Base-by-base conservation (phyloP, 164 flowering plant species). In the Buxus sempervirens region DNA sequence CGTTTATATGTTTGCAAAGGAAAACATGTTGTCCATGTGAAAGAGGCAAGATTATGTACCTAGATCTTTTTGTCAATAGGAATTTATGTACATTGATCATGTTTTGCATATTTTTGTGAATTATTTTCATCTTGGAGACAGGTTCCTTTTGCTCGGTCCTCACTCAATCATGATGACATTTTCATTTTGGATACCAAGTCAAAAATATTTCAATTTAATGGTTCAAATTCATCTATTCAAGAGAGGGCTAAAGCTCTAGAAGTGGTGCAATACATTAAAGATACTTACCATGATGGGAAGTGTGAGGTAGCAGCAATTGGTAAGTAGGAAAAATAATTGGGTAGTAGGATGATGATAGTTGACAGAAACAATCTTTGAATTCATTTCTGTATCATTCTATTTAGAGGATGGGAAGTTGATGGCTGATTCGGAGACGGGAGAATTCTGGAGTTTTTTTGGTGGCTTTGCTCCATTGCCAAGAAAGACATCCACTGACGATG, bases 391-490 rank as follows among this genome's bases (percentile, higher is more conserved):
- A n/a, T 66, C 36, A 26, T 54, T 51, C 32, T 28, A 45, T 62
- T 23, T 68, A 96, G 99, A 93, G 90, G 99, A 96, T 81, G 99
- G 99, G 59, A 96, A 82, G 63, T 63, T 96, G 83, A 93, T 96
- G 99, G 91, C 99, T 76, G 98, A 93, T 87, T 81, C 98, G 75
- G 99, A 93, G 64, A 82, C 90, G 65, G 99, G 99, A 75, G 99
- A 96, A 63, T 96, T 96, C 72, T 96, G 98, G 98, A 86, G 88
- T 32, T 83, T 93, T 36, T 96, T 93, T 84, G 98, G 98, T 68
- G 99, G 99, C 13, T 96, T 96, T 85, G 99, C 98, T 75, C 99
- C 99, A 27, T 90, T 96, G 69, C 96, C 99, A 22, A 88, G 93
- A 78, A 96, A 88, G 83, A 48, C 88, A 41, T 77, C 85, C 42